These are phyloP conservation scores for Mycena haematopus DNA, from an alignment of 768 basidiomycete genomes.

Conservation along the genomic window DNA sequence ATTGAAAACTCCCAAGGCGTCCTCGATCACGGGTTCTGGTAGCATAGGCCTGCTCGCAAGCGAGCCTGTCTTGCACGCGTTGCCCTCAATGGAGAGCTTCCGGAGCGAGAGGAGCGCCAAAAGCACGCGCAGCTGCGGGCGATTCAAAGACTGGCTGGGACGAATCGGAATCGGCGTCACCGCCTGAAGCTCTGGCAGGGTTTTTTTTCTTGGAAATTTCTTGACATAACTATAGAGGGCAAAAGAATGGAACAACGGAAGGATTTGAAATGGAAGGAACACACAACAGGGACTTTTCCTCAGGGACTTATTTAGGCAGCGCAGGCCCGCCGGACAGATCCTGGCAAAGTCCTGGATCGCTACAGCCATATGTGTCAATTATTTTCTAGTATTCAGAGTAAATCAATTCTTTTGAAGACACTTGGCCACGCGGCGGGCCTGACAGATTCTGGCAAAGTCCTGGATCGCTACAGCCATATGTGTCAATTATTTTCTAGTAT, in stretches of 20 bases:
- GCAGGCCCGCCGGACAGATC: constrained; percentile 19
- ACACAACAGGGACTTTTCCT: constrained; percentile 11
- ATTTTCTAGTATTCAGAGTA: no score
- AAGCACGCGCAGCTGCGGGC: constrained; percentile 42
- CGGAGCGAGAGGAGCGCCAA: constrained; percentile 47
- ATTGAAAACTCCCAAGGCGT: constrained; percentile 14
- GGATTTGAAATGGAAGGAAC: constrained; percentile 11
- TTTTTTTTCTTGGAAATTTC: constrained; percentile 4
- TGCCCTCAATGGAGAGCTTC: constrained; percentile 56
- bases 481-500: constrained; percentile 9
- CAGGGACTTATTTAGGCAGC: constrained; percentile 10
- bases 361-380: no score
- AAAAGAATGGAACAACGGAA: background rate
- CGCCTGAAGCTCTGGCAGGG: background rate
- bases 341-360: no score
- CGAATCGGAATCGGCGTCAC: constrained; percentile 38
- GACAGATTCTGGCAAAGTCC: no score
- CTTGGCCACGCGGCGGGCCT: no score
- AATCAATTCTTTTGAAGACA: no score
- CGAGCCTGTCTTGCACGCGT: constrained; percentile 37
- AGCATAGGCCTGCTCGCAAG: constrained; percentile 15
- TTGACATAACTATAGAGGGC: constrained; percentile 4
- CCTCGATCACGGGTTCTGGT: constrained; percentile 20
- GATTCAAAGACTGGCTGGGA: constrained; percentile 49
- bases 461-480: no score